Percentiles rank a stretch among this genome's conserved stretches.
Conservation (phyloP, 1,139 yeast species). For the Zygosaccharomyces pseudobailii region DNA sequence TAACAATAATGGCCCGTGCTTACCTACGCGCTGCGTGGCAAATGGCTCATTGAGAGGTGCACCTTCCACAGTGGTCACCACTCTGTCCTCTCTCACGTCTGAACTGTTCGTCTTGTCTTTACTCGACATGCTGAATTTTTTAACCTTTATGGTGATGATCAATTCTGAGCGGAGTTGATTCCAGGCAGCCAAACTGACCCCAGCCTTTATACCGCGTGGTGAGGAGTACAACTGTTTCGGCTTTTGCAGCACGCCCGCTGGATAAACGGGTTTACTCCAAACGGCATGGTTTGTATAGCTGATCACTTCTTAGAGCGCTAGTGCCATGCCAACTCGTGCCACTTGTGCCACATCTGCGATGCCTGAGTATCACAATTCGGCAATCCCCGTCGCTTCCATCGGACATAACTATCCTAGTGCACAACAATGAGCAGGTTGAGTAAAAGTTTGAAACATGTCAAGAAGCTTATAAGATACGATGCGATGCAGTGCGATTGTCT, state of each 20-base stretch:
- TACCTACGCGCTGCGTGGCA: constrained; percentile 65
- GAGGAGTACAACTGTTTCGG: background rate
- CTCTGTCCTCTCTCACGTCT: constrained; percentile 29
- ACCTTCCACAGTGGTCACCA: constrained; percentile 62
- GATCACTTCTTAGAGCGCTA: background rate
- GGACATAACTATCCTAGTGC: too few species aligned
- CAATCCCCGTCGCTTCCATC: background rate
- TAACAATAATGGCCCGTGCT: constrained; percentile 51
- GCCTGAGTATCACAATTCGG: background rate
- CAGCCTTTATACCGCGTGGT: background rate
- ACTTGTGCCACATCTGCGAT: background rate
- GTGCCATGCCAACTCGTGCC: background rate
- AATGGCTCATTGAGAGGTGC: constrained; percentile 53
- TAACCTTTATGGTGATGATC: too few species aligned
- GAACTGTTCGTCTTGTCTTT: constrained; percentile 21
- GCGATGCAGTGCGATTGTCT: too few species aligned
- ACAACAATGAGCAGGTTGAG: too few species aligned
- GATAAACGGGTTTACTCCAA: background rate
- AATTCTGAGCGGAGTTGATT: background rate
- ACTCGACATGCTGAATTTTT: background rate
- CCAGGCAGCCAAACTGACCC: background rate
- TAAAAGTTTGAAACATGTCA: too few species aligned
- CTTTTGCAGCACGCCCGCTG: background rate
- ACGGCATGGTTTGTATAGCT: background rate
- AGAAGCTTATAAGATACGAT: too few species aligned